These are phyloP conservation scores for Nissolia schottii DNA, from an alignment of 306 rosid genomes.

Conservation along the genomic window DNA sequence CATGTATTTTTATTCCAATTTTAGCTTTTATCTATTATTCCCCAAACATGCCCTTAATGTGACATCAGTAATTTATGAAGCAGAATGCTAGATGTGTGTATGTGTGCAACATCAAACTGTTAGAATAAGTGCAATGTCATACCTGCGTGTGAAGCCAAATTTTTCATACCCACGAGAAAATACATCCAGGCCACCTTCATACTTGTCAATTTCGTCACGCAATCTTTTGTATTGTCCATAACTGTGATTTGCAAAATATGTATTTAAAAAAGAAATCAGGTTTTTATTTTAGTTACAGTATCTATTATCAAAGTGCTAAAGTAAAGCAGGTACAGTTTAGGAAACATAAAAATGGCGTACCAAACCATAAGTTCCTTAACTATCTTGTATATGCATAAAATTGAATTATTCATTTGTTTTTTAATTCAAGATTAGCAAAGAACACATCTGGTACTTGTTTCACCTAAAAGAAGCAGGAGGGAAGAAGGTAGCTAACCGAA, in stretches of 20 bases:
- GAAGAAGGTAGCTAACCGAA: constrained; percentile 62
- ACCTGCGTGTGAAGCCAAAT: constrained; percentile 91
- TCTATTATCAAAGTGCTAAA: neutral
- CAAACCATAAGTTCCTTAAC: constrained; percentile 8
- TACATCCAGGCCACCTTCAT: constrained; percentile 91
- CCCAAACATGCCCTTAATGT: neutral
- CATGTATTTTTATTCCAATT: neutral
- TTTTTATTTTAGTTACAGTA: neutral
- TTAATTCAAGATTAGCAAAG: neutral
- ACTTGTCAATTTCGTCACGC: constrained; percentile 71
- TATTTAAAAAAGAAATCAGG: constrained; percentile 15
- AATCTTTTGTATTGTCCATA: constrained; percentile 68
- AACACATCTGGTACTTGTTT: neutral
- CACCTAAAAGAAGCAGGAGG: neutral
- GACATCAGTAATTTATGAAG: neutral
- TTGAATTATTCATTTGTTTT: neutral
- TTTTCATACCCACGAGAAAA: constrained; percentile 97
- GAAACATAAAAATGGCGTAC: neutral
- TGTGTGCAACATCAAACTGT: neutral
- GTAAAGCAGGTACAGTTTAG: constrained; percentile 3
- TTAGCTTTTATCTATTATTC: neutral
- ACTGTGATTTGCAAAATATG: constrained; percentile 39
- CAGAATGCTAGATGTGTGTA: neutral
- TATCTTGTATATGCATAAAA: constrained; percentile 4
- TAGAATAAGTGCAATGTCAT: constrained; percentile 9